Evolutionary conservation across 352 stramenopile genomes (phyloP), one percentile per base, ranked within the genome.

Genomic region (Elongisporangium anandrum): DNA sequence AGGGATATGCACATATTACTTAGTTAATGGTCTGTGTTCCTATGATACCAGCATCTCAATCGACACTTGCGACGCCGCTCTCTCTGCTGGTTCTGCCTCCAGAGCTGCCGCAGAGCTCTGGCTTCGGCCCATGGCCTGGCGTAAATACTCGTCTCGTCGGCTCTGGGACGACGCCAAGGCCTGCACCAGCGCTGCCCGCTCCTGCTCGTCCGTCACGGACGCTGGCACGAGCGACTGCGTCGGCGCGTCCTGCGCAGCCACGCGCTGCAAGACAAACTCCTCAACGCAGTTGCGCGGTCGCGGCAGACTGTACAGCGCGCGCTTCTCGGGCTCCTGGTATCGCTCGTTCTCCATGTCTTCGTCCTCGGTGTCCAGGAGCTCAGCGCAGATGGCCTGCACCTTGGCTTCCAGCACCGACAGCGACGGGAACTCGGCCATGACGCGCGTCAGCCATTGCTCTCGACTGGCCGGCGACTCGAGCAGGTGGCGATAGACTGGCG

Each of bases 11-110:
- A 53, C 49, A 53, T 53, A 53, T 26, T 26, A 22, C 22, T 26
- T 45, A 21, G 22, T 23, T 34, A 58, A 48, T 22, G n/a, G 20
- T 19, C 21, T 17, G 24, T 34, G 24, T 34, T 19, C 64, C 59
- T 87, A 92, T 34, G 77, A 87, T 48, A 86, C 78, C 53, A 90
- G 70, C 77, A 89, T 89, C 59, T 85, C 68, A 56, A 90, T 79
- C 17, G 77, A 69, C 38, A 87, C 69, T 61, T 89, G 70, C 39
- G 78, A 75, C 19, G 61, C 56, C 7, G 63, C 20, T 21, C 39
- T 61, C 19, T 50, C 38, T 77, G 23, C 34, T 77, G 56, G 26
- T 59, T 48, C 29, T 2, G 34, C 34, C 16, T 12, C 20, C 39
- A 50, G 47, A 41, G 15, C n/a, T 54, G 17, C 13, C 41, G 20